Evolutionary conservation across 495 filamentous ascomycete genomes (phyloP).

Genomic region (Hypoxylon crocopeplum): DNA sequence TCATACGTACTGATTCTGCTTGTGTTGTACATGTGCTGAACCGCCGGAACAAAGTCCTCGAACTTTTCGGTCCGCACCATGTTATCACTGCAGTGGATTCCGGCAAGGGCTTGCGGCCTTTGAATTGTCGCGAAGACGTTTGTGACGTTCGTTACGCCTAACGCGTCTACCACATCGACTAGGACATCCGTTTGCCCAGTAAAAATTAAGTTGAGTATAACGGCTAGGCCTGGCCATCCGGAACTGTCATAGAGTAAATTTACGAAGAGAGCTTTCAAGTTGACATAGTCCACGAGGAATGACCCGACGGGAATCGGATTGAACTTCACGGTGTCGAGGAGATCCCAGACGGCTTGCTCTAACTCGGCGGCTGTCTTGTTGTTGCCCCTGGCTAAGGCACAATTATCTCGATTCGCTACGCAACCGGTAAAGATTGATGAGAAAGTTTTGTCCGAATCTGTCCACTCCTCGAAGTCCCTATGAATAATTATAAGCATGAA

Average conservation of each 20-base stretch:
- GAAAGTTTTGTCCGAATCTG: slow-evolving; percentile 44
- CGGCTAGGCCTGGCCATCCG: slow-evolving; percentile 35
- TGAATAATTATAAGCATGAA: not conserved
- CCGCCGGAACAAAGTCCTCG: slow-evolving; percentile 35
- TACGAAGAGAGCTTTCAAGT: slow-evolving; percentile 33
- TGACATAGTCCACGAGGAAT: slow-evolving; percentile 37
- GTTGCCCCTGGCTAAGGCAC: slow-evolving; percentile 34
- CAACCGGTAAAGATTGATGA: slow-evolving; percentile 42
- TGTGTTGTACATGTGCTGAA: slow-evolving; percentile 6
- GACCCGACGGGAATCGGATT: slow-evolving; percentile 31
- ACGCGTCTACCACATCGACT: not conserved
- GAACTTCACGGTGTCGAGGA: slow-evolving; percentile 40
- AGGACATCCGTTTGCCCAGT: slow-evolving; percentile 17
- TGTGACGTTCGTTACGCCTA: not conserved
- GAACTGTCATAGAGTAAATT: slow-evolving; percentile 33
- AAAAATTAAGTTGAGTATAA: slow-evolving; percentile 31
- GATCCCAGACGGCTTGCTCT: slow-evolving; percentile 38
- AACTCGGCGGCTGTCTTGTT: slow-evolving; percentile 45
- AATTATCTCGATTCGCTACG: slow-evolving; percentile 36
- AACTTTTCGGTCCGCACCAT: slow-evolving; percentile 27
- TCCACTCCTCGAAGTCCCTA: slow-evolving; percentile 38
- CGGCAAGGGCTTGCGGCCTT: slow-evolving; percentile 3
- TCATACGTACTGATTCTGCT: slow-evolving; percentile 23
- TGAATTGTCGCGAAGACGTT: not conserved
- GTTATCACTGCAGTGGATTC: slow-evolving; percentile 41